Conservation (phyloP, 2,329 filamentous ascomycete species). For the Diaporthe citrichinensis region DNA sequence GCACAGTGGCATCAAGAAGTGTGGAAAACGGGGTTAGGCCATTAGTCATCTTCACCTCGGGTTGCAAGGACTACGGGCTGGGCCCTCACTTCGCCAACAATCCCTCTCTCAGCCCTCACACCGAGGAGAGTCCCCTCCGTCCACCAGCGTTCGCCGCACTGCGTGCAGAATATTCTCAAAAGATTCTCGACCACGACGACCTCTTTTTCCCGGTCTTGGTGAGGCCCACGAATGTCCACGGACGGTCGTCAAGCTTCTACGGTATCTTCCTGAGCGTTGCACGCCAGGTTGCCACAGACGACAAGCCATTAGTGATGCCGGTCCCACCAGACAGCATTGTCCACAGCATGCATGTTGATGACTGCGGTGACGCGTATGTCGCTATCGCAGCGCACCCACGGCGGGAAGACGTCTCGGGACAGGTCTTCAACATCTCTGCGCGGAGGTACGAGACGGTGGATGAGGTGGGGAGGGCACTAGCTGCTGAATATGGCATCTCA, state of each 20-base stretch:
- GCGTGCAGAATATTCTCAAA: constrained; percentile 52
- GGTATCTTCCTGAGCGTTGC: constrained; percentile 55
- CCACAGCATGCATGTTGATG: constrained; percentile 64
- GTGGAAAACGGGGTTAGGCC: constrained; percentile 53
- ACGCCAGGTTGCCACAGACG: constrained; percentile 38
- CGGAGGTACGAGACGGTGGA: constrained; percentile 59
- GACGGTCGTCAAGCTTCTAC: constrained; percentile 61
- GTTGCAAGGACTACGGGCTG: constrained; percentile 65
- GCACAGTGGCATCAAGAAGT: constrained; percentile 50
- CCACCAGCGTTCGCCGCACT: constrained; percentile 46
- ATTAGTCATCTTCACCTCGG: constrained; percentile 61
- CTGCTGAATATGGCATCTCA: constrained; percentile 56
- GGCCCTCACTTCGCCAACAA: constrained; percentile 52
- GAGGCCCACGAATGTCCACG: constrained; percentile 63
- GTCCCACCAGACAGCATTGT: constrained; percentile 55
- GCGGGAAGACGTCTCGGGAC: constrained; percentile 51
- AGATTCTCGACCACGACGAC: constrained; percentile 55
- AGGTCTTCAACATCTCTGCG: constrained; percentile 62
- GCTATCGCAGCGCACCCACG: constrained; percentile 56
- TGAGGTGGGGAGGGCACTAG: constrained; percentile 56
- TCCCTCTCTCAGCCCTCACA: constrained; percentile 55
- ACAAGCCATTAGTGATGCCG: constrained; percentile 50
- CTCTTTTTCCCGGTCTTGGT: constrained; percentile 60
- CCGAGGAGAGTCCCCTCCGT: constrained; percentile 57
- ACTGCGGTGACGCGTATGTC: constrained; percentile 64